A percentile compares a stretch with the other conserved stretches of the same genome.
Conservation (phyloP, 2,329 filamentous ascomycete genomes). For the Pseudogymnoascus sp. region DNA sequence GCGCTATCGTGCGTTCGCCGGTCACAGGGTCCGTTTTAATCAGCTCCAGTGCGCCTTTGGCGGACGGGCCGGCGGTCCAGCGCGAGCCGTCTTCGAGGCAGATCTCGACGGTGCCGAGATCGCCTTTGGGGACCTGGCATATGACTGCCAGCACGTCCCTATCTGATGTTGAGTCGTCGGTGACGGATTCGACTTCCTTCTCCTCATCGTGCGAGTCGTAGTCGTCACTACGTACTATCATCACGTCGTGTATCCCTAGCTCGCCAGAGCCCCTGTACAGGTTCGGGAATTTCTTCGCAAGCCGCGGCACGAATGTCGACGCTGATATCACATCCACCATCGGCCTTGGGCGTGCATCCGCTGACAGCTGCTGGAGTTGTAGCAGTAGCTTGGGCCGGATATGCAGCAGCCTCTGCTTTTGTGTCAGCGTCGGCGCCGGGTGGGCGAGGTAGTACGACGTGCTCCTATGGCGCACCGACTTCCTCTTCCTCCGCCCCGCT, state of each 20-base stretch:
- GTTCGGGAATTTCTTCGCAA: constrained; percentile 53
- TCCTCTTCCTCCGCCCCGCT: constrained; percentile 36
- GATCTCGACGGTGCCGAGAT: constrained; percentile 46
- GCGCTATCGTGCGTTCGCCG: constrained; percentile 51
- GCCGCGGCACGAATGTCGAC: constrained; percentile 50
- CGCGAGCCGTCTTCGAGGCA: constrained; percentile 55
- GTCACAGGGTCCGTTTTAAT: constrained; percentile 42
- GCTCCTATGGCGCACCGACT: constrained; percentile 43
- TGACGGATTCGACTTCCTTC: constrained; percentile 36
- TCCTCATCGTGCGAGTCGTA: constrained; percentile 55
- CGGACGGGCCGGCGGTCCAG: constrained; percentile 46
- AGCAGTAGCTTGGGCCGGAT: constrained; percentile 61
- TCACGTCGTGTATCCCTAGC: constrained; percentile 59
- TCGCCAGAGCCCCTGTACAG: constrained; percentile 56
- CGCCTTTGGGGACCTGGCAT: constrained; percentile 49
- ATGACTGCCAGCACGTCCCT: constrained; percentile 60
- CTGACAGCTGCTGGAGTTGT: constrained; percentile 60
- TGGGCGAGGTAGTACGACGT: constrained; percentile 61
- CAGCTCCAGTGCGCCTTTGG: constrained; percentile 59
- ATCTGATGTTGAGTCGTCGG: constrained; percentile 40
- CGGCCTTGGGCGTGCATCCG: constrained; percentile 54
- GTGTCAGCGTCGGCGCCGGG: constrained; percentile 50
- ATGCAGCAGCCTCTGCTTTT: constrained; percentile 51
- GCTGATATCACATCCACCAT: constrained; percentile 68
- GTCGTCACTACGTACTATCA: constrained; percentile 63